Evolutionary conservation across 495 filamentous ascomycete genomes (phyloP).

Genomic region (Aspergillus indologenus): DNA sequence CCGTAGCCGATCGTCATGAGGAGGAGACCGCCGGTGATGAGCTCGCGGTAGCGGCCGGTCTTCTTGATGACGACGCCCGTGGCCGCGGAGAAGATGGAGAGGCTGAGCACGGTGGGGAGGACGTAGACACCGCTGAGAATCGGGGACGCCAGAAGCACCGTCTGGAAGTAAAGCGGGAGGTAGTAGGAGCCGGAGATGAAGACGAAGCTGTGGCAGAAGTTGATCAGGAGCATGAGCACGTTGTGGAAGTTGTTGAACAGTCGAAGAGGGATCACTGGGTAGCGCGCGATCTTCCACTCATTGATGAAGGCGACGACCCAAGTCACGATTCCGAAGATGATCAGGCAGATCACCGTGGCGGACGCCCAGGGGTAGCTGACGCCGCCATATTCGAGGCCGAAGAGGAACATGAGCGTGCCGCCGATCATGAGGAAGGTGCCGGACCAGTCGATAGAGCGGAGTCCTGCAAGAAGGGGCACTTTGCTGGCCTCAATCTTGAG

Average conservation of each 20-base stretch:
- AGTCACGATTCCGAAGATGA: slow-evolving; percentile 69
- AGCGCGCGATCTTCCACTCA: slow-evolving; percentile 70
- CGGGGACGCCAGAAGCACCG: slow-evolving; percentile 67
- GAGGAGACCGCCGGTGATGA: slow-evolving; percentile 48
- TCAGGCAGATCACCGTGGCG: slow-evolving; percentile 69
- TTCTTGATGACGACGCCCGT: slow-evolving; percentile 73
- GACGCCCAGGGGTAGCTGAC: slow-evolving; percentile 73
- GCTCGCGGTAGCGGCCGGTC: slow-evolving; percentile 52
- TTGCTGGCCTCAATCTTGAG: slow-evolving; percentile 73
- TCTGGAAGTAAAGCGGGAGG: slow-evolving; percentile 76
- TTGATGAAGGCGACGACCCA: slow-evolving; percentile 60
- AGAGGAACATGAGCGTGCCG: slow-evolving; percentile 78
- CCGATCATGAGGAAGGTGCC: slow-evolving; percentile 67
- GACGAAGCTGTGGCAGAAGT: slow-evolving; percentile 65
- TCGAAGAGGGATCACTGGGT: slow-evolving; percentile 72
- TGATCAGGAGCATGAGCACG: slow-evolving; percentile 53
- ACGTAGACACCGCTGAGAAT: slow-evolving; percentile 77
- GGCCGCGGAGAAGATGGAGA: slow-evolving; percentile 61
- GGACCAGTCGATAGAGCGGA: slow-evolving; percentile 74
- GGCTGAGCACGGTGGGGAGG: slow-evolving; percentile 67
- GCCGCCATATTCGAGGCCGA: slow-evolving; percentile 78
- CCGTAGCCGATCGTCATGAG: slow-evolving; percentile 55
- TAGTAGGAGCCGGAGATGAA: slow-evolving; percentile 75
- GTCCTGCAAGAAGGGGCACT: slow-evolving; percentile 65
- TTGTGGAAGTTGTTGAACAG: slow-evolving; percentile 62